Base-by-base conservation (phyloP, 176 grass and related monocot genomes). In the Ampelocalamus luodianensis region DNA sequence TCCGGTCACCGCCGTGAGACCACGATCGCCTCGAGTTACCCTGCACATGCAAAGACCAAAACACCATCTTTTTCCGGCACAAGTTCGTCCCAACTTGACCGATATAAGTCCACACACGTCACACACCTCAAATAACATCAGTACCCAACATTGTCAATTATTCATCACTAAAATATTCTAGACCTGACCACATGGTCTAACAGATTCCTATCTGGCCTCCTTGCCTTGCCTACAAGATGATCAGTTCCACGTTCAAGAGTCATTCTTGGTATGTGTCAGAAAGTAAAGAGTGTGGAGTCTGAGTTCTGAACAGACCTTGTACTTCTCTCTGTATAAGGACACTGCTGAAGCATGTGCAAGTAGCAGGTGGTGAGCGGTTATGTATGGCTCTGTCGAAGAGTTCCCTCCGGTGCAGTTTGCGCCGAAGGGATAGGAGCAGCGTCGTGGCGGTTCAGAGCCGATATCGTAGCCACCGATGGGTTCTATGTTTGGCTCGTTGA, bases 401-500 rank as follows among this genome's bases (percentile, higher is more conserved):
- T 97, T 54, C 1, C 94, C 94, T 3, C 22, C 22, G 0, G 86
- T 88, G 79, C 92, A 97, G 66, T 91, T 89, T 0, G 48, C 0
- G 65, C 92, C 92, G 10, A 88, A 94, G 3, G 90, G 90, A 59
- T 68, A 75, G 49, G 95, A 97, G 90, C 95, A 97, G 3, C 90
- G 88, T 23, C 54, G 78, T 3, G 94, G 94, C 3, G 94, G 83
- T 46, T 91, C 48, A 1, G 10, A 0, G 14, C 92, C 95, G 0
- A 0, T 0, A 45, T 92, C 90, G 1, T 86, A 85, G 11, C 88
- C 88, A 22, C 88, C 83, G 34, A 94, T 51, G 5, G 95, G 59
- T 8, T 97, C 88, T 43, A 92, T 55, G 67, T 97, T 97, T 1
- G 92, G 92, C 77, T 94, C 92, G 11, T 94, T 94, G 6, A 97